Evolutionary conservation across 495 filamentous ascomycete genomes (phyloP), one percentile per base, ranked within the genome.

Genomic region (Penicillium argentinense): DNA sequence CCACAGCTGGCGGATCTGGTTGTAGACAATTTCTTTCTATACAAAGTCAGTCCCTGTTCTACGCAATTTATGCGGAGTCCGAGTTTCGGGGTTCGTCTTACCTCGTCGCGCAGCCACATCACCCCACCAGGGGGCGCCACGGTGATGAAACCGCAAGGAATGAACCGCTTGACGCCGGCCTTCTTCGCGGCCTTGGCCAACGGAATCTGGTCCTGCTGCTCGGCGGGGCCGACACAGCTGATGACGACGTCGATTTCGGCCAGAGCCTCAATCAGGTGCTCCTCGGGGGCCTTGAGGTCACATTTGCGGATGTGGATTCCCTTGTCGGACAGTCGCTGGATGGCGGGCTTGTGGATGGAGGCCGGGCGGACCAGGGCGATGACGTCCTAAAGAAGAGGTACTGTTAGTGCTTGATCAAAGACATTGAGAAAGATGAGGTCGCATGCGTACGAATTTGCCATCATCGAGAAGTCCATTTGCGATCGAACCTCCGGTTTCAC

Each of bases 1-100:
- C 42, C 60, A 54, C 17, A 78, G 56, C 49, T 71, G 67, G 57
- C 72, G 74, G 57, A 83, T 71, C 45, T 76, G 71, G 44, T 79
- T 73, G 63, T 77, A 74, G 18, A 83, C 71, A 14, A 68, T 68
- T 42, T 81, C 74, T 71, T 82, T 82, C 74, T 78, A 42, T 23
- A 25, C 0, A 18, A 12, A n/a, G 17, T 36, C n/a, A n/a, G n/a
- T n/a, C n/a, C n/a, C n/a, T n/a, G n/a, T n/a, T n/a, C n/a, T n/a
- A n/a, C n/a, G n/a, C n/a, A n/a, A n/a, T n/a, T n/a, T n/a, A n/a
- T n/a, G n/a, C n/a, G n/a, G n/a, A n/a, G n/a, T n/a, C n/a, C n/a
- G n/a, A n/a, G n/a, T n/a, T 17, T 28, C 11, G 16, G 21, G 3
- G 4, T 9, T 11, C 6, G 3, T 32, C 60, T 22, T 63, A 76